A percentile compares a stretch with the other conserved stretches of the same genome.
These are phyloP conservation scores for Mortierella sp. DNA, from an alignment of 371 early-diverging fungal genomes.

Conservation along the genomic window DNA sequence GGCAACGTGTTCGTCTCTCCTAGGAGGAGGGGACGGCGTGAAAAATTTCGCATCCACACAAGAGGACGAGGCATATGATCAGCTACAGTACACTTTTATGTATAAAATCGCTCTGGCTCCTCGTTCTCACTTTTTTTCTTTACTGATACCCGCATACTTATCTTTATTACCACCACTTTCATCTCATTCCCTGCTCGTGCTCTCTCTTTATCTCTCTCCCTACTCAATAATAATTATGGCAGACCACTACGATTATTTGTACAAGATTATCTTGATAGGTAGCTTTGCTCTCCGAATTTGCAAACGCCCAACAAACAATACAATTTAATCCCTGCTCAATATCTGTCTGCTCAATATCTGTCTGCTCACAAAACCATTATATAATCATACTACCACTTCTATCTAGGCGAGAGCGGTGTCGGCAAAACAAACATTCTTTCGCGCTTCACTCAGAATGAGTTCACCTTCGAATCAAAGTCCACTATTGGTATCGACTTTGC, in stretches of 20 bases:
- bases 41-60: neutral
- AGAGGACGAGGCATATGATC: neutral
- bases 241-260: constrained; percentile 65
- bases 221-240: constrained; percentile 27
- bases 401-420: constrained; percentile 59
- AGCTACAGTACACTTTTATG: neutral
- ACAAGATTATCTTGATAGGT: constrained; percentile 63
- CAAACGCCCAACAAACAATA: too few relatives aligned
- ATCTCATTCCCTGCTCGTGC: neutral
- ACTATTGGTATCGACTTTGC: constrained; percentile 66
- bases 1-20: constrained; percentile 8
- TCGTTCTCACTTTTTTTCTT: constrained; percentile 3
- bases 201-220: too few relatives aligned
- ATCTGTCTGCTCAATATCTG: too few relatives aligned
- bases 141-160: neutral
- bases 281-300: neutral
- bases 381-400: neutral
- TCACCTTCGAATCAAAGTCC: constrained; percentile 45
- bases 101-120: neutral
- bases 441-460: constrained; percentile 58
- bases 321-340: too few relatives aligned
- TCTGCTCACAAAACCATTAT: neutral
- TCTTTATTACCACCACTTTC: neutral
- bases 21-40: neutral
- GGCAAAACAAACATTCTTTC: constrained; percentile 63